Conservation (phyloP, 495 filamentous ascomycete species). For the Bryoglossum gracile region DNA sequence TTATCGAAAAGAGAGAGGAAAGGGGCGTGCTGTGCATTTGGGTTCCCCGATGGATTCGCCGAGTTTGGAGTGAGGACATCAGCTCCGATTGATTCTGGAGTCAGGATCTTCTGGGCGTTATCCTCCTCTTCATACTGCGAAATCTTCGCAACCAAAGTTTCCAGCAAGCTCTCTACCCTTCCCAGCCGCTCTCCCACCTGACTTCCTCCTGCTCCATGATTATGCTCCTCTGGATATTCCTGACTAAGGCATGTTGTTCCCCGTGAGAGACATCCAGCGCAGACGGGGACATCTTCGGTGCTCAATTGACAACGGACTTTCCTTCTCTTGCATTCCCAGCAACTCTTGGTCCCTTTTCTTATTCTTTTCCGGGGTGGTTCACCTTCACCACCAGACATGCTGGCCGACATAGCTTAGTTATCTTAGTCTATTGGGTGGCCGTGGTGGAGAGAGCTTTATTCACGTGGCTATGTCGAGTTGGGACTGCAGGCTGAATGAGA, state of each 20-base stretch:
- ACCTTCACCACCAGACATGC: slow-evolving; percentile 18
- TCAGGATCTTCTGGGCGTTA: slow-evolving; percentile 18
- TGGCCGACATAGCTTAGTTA: slow-evolving; percentile 8
- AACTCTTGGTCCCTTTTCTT: slow-evolving; percentile 49
- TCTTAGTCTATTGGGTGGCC: too few relatives aligned
- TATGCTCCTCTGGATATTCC: slow-evolving; percentile 37
- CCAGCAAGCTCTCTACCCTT: slow-evolving; percentile 39
- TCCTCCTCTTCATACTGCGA: slow-evolving; percentile 29
- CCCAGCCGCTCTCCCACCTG: slow-evolving; percentile 38
- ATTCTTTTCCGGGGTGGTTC: slow-evolving; percentile 36
- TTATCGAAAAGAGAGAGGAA: slow-evolving; percentile 25
- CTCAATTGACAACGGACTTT: slow-evolving; percentile 40
- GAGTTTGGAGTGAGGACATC: slow-evolving; percentile 23
- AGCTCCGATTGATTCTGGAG: slow-evolving; percentile 29
- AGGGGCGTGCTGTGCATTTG: slow-evolving; percentile 11
- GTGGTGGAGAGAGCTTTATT: too few relatives aligned
- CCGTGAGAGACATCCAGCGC: slow-evolving; percentile 39
- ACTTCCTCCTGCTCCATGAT: slow-evolving; percentile 25
- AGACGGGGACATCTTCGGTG: slow-evolving; percentile 31
- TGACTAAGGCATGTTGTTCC: slow-evolving; percentile 43
- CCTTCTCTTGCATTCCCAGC: slow-evolving; percentile 47
- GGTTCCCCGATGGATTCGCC: slow-evolving; percentile 18
- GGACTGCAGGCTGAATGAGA: too few relatives aligned
- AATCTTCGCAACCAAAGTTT: slow-evolving; percentile 37
- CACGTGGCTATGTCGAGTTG: too few relatives aligned